Percentiles rank a stretch among this genome's conserved stretches.
Evolutionary conservation across 2,329 filamentous ascomycete genomes (phyloP).

Genomic region (Nemania sp.): DNA sequence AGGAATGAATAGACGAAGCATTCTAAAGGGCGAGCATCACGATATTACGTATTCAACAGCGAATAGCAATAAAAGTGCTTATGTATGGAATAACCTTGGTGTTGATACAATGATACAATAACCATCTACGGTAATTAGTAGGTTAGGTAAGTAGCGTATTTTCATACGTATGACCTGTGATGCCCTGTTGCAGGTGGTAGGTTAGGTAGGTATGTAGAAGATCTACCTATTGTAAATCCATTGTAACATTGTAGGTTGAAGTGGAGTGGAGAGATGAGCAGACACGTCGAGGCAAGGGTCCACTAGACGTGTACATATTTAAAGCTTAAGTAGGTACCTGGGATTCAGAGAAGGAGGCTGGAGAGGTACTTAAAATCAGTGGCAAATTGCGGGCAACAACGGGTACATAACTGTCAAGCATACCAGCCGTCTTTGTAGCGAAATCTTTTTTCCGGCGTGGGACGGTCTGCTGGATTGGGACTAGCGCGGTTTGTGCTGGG

Average conservation of each 20-base stretch:
- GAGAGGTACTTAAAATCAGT: neutral
- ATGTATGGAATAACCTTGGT: neutral
- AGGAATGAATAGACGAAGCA: neutral
- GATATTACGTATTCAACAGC: neutral
- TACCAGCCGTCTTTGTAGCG: constrained; percentile 17
- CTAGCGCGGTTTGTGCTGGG: constrained; percentile 52
- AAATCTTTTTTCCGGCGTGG: constrained; percentile 44
- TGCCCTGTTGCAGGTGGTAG: too few relatives aligned
- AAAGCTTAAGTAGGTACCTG: neutral
- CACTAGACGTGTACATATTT: neutral
- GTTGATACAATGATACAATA: too few relatives aligned
- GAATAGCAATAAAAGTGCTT: neutral
- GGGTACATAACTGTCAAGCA: constrained; percentile 18
- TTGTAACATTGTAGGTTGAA: too few relatives aligned
- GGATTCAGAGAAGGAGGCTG: neutral
- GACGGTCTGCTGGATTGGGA: constrained; percentile 45
- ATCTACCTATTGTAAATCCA: too few relatives aligned
- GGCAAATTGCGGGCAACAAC: neutral
- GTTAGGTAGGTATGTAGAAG: too few relatives aligned
- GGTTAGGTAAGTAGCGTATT: too few relatives aligned
- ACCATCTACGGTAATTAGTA: too few relatives aligned
- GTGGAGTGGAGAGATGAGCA: too few relatives aligned
- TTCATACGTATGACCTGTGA: too few relatives aligned
- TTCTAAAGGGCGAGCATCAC: neutral
- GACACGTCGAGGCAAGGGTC: neutral